Percentiles rank a stretch among this genome's conserved stretches.
Evolutionary conservation across 108 stramenopile genomes (phyloP).

Genomic region (Seminavis robusta): DNA sequence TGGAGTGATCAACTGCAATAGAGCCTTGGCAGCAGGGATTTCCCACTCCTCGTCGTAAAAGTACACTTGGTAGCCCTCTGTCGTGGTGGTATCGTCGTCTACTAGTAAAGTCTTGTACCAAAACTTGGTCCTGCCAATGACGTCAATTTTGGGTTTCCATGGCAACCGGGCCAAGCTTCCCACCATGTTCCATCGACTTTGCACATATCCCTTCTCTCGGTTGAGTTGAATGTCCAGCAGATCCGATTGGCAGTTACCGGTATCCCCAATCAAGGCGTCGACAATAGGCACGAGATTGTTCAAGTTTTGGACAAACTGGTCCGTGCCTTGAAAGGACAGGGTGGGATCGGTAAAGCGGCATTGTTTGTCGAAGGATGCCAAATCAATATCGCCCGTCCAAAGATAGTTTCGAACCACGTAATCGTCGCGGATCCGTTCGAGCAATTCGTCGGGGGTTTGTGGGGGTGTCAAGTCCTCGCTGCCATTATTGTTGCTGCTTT

Average conservation of each 20-base stretch:
- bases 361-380: conserved; percentile 43
- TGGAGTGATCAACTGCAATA: conserved; percentile 66
- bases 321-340: conserved; percentile 61
- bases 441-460: conserved; percentile 29
- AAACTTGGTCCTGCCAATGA: conserved; percentile 77
- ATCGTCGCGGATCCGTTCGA: conserved; percentile 53
- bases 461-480: no score
- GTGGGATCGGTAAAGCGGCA: conserved; percentile 82
- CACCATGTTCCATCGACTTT: conserved; percentile 85
- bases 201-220: conserved; percentile 30
- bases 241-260: conserved; percentile 34
- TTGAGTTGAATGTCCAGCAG: conserved; percentile 50
- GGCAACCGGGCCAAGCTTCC: conserved; percentile 54
- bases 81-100: neutral
- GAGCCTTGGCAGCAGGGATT: conserved; percentile 60
- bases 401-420: conserved; percentile 72
- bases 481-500: neutral
- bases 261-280: conserved; percentile 36
- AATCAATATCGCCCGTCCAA: conserved; percentile 80
- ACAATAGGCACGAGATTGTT: conserved; percentile 70
- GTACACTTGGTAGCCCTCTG: conserved; percentile 36
- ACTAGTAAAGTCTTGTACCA: conserved; percentile 42
- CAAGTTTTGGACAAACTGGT: conserved; percentile 58
- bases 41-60: conserved; percentile 84
- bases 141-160: conserved; percentile 84